Evolutionary conservation across 768 basidiomycete species (phyloP).

Genomic region (Amanita subjunquillea): DNA sequence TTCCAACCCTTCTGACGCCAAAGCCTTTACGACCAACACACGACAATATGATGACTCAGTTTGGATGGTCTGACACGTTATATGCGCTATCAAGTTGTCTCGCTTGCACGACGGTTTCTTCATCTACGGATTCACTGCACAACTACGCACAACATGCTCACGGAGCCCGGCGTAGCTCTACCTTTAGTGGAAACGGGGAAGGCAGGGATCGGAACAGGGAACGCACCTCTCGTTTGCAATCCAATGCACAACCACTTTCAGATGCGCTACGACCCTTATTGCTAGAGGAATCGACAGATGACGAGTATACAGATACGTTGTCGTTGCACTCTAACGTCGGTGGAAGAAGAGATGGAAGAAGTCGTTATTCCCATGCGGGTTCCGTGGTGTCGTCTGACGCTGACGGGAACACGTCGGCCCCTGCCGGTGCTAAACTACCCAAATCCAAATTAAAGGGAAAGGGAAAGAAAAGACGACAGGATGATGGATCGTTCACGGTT

Average conservation of each 20-base stretch:
- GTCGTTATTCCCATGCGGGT: not conserved
- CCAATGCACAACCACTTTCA: not conserved
- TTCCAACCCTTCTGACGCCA: not conserved
- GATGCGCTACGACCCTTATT: not conserved
- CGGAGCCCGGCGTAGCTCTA: no score
- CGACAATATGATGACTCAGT: not conserved
- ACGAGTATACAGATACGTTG: not conserved
- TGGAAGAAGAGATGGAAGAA: not conserved
- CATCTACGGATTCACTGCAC: not conserved
- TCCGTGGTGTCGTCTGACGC: not conserved
- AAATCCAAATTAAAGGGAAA: not conserved
- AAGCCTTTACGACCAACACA: not conserved
- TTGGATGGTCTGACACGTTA: conserved; percentile 1
- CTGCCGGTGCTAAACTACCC: not conserved
- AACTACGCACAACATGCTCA: not conserved
- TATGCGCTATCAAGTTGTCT: not conserved
- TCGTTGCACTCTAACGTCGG: conserved; percentile 1
- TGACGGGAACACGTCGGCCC: not conserved
- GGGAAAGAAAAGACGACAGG: not conserved
- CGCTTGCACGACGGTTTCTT: not conserved
- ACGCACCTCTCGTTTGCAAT: not conserved
- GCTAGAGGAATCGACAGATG: not conserved
- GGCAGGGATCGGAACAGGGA: no score
- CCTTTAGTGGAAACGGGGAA: no score
- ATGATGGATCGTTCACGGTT: not conserved